Base-by-base conservation (phyloP, 768 basidiomycete species). In the Strobilomyces dryophilus region DNA sequence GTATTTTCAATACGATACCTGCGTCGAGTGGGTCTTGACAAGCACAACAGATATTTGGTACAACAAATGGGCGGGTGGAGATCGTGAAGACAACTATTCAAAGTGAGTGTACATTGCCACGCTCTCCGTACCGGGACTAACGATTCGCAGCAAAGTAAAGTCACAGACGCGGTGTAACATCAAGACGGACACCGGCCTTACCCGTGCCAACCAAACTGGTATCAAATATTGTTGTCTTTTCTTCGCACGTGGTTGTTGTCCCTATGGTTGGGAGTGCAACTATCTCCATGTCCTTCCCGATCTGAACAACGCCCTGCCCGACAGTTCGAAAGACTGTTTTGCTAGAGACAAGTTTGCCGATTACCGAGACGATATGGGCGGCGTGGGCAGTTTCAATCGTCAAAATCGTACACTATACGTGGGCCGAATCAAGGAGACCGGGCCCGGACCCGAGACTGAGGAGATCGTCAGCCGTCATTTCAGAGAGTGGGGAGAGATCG, bases 51-150 rank as follows among this genome's bases (percentile, higher is more conserved):
- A 99, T 71, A 89, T 95, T 47, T 99, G 97, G 95, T 98, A 95
- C 69, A 94, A 98, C 72, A 95, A 97, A 74, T 98, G 95, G 95
- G 97, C 97, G n/a, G 97, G 97, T 49, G 97, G 95, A 51, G 97
- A 99, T 68, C 83, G 92, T 29, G 97, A 98, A 69, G 95, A 99
- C 67, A 88, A 83, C 53, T 93, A 98, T 67, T 95, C 94, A 34
- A 95, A 93, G 94, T 93, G 59, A 53, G 87, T 76, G 14, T 32
- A 29, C 8, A 0, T 24, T 4, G 3, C 20, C 27, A 6, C 12
- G 49, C n/a, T n/a, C 35, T 20, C 15, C 58, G 37, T 31, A 17
- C 52, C 8, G 31, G 11, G 18, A 42, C 37, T 64, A 12, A 58
- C 46, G 1, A 20, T 15, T 11, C 50, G 10, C 63, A 95, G 92